A percentile compares a stretch with the other conserved stretches of the same genome.
Evolutionary conservation across 2,329 filamentous ascomycete genomes (phyloP).

Genomic region (Alternaria novae-zelandiae): DNA sequence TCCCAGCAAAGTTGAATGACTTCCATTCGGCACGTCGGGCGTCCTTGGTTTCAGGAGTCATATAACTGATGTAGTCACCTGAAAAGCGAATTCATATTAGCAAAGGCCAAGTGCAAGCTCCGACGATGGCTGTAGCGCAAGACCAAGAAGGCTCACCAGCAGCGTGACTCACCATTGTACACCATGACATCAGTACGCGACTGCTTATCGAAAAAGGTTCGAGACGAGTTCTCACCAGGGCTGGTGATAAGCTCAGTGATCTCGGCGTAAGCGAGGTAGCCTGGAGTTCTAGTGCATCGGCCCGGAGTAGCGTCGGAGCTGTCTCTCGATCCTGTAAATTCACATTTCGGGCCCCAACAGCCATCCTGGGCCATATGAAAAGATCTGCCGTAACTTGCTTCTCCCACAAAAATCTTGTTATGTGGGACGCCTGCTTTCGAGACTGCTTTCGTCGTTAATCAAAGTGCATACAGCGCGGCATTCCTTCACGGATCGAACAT

Average conservation of each 20-base stretch:
- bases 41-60: no score
- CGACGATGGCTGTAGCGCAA: no score
- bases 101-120: no score
- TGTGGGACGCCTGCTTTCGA: constrained; percentile 43
- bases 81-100: no score
- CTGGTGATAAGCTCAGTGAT: constrained; percentile 24
- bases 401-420: constrained; percentile 43
- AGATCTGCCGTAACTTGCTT: constrained; percentile 44
- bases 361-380: constrained; percentile 42
- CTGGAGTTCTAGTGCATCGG: constrained; percentile 47
- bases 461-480: no score
- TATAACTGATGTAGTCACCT: no score
- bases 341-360: constrained; percentile 45
- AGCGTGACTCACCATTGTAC: background rate
- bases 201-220: background rate
- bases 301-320: constrained; percentile 42
- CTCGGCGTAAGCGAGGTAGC: constrained; percentile 52
- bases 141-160: no score
- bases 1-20: background rate
- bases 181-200: background rate
- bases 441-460: constrained; percentile 9
- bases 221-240: no score
- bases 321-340: constrained; percentile 36
- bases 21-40: background rate
- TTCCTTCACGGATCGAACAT: no score